Evolutionary conservation across 139 green algal species (phyloP).

Genomic region (Dunaliella sp.): DNA sequence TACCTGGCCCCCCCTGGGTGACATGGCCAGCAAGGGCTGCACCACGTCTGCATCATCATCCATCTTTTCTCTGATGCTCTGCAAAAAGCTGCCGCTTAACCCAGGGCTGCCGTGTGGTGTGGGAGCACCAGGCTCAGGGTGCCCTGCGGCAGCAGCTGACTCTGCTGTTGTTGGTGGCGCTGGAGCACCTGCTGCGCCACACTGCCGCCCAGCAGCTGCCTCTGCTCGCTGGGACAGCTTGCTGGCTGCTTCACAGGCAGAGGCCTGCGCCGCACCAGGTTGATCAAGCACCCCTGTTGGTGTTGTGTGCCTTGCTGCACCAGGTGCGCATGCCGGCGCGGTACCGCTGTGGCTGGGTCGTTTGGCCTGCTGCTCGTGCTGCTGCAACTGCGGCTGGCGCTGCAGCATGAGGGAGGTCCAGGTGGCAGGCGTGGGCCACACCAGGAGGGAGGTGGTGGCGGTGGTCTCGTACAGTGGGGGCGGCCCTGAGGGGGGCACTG

Average conservation of each 20-base stretch:
- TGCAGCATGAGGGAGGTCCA: not conserved
- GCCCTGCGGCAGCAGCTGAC: not conserved
- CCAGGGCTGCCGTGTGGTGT: too few relatives aligned
- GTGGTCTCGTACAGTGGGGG: constrained; percentile 27
- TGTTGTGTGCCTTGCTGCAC: too few relatives aligned
- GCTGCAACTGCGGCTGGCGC: not conserved
- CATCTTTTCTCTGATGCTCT: not conserved
- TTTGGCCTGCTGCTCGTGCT: constrained; percentile 7
- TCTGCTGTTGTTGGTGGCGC: not conserved
- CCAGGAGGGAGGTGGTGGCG: constrained; percentile 14
- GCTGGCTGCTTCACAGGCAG: too few relatives aligned
- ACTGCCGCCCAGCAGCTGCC: too few relatives aligned
- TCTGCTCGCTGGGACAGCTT: too few relatives aligned
- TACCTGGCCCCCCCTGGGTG: not conserved
- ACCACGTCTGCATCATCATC: not conserved
- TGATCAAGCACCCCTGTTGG: too few relatives aligned
- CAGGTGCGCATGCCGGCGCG: too few relatives aligned
- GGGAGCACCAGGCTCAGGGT: too few relatives aligned
- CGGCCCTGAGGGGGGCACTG: not conserved
- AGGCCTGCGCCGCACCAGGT: too few relatives aligned
- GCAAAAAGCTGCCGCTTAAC: not conserved
- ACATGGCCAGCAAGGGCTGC: not conserved
- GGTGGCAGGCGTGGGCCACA: constrained; percentile 17
- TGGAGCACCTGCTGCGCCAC: constrained; percentile 6
- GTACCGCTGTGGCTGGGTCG: too few relatives aligned